Evolutionary conservation across 805 yeast genomes (phyloP), one percentile per base, ranked within the genome.

Genomic region (Candida nitratophila): DNA sequence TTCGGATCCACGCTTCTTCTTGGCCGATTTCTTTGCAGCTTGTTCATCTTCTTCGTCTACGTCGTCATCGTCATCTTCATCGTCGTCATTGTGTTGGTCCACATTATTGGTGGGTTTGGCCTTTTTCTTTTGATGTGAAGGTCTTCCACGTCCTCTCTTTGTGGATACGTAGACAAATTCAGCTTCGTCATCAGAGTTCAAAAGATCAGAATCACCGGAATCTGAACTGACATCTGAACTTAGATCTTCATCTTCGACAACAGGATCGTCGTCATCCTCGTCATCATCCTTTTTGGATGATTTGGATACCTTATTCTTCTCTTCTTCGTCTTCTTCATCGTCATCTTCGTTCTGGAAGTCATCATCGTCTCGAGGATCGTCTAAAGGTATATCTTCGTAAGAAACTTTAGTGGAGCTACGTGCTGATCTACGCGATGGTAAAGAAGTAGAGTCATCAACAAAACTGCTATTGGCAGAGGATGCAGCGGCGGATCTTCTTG

Each of bases 141-240:
- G 59, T 47, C 69, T 37, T 37, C 69, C 57, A 45, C 68, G 46
- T 42, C 66, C 51, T 52, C 65, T 36, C 53, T 54, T 39, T 40
- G 44, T 50, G 42, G 40, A 48, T 38, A 32, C 40, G 39, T 22
- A 30, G 39, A 34, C 44, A 16, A 42, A 20, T 35, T 50, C 54
- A 29, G 50, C 49, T 33, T 53, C 60, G 29, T 44, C 53, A n/a
- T 50, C 54, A 24, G 50, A 49, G 24, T 51, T 64, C 22, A 50
- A 64, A 24, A 51, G 63, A 33, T 52, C 61, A 10, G 44, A 48
- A 16, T 47, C 56, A 29, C 51, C 62, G 8, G 44, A 48, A 16
- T 47, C 57, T 7, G 53, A 55, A 32, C 24, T 34, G 6, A 20
- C 37, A 34, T 34, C 37, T 20, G 49, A 47, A 17, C 60, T 27